These are phyloP conservation scores for Pleodorina starrii DNA, from an alignment of 139 green algal genomes.

Conservation along the genomic window DNA sequence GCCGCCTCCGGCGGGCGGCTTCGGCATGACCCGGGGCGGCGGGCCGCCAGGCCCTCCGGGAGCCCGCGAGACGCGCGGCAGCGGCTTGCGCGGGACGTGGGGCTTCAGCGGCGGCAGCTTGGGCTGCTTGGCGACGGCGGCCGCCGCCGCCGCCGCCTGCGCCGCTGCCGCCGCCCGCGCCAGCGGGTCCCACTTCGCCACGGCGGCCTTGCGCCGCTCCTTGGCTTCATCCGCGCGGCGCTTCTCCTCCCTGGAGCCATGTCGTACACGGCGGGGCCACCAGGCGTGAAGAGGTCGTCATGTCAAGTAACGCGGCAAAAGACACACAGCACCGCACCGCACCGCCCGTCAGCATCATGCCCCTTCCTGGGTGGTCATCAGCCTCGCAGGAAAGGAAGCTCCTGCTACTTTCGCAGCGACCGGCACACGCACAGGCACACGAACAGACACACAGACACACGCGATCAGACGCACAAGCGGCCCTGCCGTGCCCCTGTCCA, in stretches of 20 bases:
- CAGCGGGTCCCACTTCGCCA: constrained; percentile 35
- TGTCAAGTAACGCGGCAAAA: no score
- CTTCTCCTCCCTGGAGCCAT: constrained; percentile 36
- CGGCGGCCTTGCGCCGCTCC: not conserved
- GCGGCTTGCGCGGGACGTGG: not conserved
- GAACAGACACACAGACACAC: no score
- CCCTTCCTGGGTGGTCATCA: no score
- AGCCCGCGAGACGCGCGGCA: not conserved
- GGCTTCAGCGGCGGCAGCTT: constrained; percentile 38
- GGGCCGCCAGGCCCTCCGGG: not conserved
- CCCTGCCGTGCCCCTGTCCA: no score
- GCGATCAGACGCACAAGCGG: no score
- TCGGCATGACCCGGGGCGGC: not conserved
- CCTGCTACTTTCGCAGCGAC: no score
- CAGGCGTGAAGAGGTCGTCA: no score
- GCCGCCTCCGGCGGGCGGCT: not conserved
- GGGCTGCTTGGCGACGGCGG: not conserved
- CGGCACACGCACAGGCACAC: no score
- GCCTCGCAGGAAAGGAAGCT: no score
- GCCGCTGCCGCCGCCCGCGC: not conserved
- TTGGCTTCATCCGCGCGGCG: not conserved
- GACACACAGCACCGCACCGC: no score
- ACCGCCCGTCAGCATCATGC: no score
- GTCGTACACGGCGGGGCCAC: no score
- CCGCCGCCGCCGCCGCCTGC: not conserved